Base-by-base conservation (phyloP, 2,329 filamentous ascomycete species). In the Bimuria novae-zelandiae region DNA sequence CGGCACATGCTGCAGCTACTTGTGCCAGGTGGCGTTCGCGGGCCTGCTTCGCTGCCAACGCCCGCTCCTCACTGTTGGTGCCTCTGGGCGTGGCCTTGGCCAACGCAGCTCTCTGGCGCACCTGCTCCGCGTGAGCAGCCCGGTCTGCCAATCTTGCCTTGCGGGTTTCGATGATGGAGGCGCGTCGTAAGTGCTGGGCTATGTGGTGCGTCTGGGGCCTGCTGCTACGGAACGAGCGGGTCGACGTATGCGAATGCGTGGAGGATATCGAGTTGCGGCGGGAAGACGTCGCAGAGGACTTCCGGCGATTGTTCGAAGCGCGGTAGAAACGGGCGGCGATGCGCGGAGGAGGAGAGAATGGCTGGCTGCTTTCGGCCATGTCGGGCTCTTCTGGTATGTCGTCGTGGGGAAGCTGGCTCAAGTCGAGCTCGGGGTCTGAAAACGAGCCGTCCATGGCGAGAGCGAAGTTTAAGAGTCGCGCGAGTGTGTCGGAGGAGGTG, bases 91-190 rank as follows among this genome's bases (percentile, higher is more conserved):
- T 81, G 2, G 89, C 85, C 74, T 91, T 92, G 54, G 85, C 88
- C 52, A 89, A 73, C 8, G 89, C 89, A 37, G 89, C 89, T 30
- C 89, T 83, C 55, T 91, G 75, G 46, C 90, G 86, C 14, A 94
- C 90, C 70, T 92, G 90, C 73, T 94, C 90, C 19, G 88, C 90
- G 72, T 94, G 89, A 7, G 88, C 88, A 23, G 90, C 90, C 51
- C 89, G 81, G 71, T 92, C 89, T 49, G 90, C 89, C 16, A 94
- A 80, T 17, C 89, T 84, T 12, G 89, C 89, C 69, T 90, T 91
- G 56, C 90, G 86, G 61, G 88, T 88, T 72, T 92, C 89, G 56
- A 93, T 83, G 53, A 93, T 92, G 14, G 88, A 90, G 43, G 89
- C 87, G 48, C 90, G 86, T 37, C 90, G 89, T 51, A 92, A 80